phyloP scores from a whole-genome alignment of 768 basidiomycete genomes.

The Mycena kentingensis region DNA sequence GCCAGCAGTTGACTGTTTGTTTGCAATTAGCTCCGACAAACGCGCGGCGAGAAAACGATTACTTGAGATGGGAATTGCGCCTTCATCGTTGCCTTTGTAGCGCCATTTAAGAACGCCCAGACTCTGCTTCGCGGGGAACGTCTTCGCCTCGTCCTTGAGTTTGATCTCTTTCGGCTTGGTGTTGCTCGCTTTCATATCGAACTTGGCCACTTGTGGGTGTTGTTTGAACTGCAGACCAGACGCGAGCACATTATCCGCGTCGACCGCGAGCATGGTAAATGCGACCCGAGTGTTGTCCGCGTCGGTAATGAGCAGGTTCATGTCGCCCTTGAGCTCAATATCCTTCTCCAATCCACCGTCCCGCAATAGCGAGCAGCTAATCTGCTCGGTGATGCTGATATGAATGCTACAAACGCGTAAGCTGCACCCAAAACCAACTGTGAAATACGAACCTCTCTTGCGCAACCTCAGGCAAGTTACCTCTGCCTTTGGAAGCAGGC shows the following conservation, averaged over 20 bases:
- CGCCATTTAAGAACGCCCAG: slow-evolving; percentile 93
- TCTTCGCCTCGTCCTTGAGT: slow-evolving; percentile 59
- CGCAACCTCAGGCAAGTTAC: slow-evolving; percentile 73
- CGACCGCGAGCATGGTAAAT: slow-evolving; percentile 60
- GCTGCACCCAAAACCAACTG: neutral
- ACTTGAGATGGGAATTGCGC: slow-evolving; percentile 89
- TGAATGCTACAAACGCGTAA: slow-evolving; percentile 63
- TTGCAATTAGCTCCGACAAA: slow-evolving; percentile 3
- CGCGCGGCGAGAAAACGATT: slow-evolving; percentile 33
- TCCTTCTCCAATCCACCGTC: slow-evolving; percentile 85
- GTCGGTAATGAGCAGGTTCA: slow-evolving; percentile 88
- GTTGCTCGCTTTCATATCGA: slow-evolving; percentile 35
- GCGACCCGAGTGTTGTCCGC: slow-evolving; percentile 70
- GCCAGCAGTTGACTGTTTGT: slow-evolving; percentile 91
- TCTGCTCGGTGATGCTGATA: slow-evolving; percentile 77
- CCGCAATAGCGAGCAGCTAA: slow-evolving; percentile 79
- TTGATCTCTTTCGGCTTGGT: slow-evolving; percentile 19
- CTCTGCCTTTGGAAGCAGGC: slow-evolving; percentile 44
- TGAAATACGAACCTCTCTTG: slow-evolving; percentile 62
- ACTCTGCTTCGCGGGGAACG: slow-evolving; percentile 87
- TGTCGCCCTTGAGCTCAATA: slow-evolving; percentile 92
- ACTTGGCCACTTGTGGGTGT: slow-evolving; percentile 92
- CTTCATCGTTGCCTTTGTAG: slow-evolving; percentile 88
- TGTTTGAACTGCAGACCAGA: slow-evolving; percentile 89
- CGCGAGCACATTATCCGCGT: slow-evolving; percentile 45